Base-by-base conservation (phyloP, 2,329 filamentous ascomycete genomes). In the Phaeomoniella chlamydospora region DNA sequence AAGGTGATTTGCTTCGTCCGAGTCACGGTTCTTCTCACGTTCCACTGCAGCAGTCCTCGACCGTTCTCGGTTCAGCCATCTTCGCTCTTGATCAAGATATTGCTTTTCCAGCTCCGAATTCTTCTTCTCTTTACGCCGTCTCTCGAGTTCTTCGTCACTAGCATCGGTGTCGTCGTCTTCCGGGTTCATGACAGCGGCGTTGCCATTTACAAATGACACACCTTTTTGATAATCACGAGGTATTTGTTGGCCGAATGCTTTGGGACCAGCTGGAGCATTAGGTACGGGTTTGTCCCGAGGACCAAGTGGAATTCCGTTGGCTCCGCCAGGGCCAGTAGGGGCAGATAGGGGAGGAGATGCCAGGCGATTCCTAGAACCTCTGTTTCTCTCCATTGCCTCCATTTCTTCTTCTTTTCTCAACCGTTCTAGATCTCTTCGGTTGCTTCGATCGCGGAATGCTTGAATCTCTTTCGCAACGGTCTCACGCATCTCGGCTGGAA, bases 401-500 rank as follows among this genome's bases (percentile, higher is more conserved):
- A 94, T 75, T 53, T 96, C 88, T 54, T 98, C 90, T 56, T 98
- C 90, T 31, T 80, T 70, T 50, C 78, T 77, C 22, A 94, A 62
- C 3, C 90, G 80, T 56, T 98, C 90, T 51, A 92, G 63, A 52
- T 98, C 90, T 29, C 88, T 72, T 41, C 81, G 76, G 40, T 77
- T 94, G 47, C 88, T 94, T 14, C 88, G 73, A 45, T 98, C 90
- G 44, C 90, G 73, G 64, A 98, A 98, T 0, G 87, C 83, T 0
- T 85, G 78, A 49, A 98, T 98, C 55, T 98, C 92, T 39, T 80
- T 80, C 0, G 90, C 84, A 12, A 98, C 90, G 0, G 85, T 87
- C 53, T 93, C 90, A 15, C 90, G 78, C 85, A 94, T 92, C 53
- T 96, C 90, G 1, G 84, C 80, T 0, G 90, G 90, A 33, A 98